Conservation (phyloP, 805 yeast species). For the Kuraishia capsulata region DNA sequence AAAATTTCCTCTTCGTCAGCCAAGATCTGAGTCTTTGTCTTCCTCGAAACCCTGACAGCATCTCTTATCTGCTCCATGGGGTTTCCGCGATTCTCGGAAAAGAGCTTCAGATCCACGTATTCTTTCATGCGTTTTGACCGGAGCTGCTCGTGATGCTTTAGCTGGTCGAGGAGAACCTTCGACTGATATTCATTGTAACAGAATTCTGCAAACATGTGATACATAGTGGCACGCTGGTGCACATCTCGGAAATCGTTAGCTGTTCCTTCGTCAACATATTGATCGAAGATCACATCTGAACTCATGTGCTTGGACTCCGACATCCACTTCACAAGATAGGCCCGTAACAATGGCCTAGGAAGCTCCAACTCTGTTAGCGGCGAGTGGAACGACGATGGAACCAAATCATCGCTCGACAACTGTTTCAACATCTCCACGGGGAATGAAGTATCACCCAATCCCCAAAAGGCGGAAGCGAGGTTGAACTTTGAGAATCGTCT, state of each 20-base stretch:
- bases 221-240: conserved; percentile 32
- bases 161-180: conserved; percentile 31
- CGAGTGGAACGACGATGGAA: too few species aligned
- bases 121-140: conserved; percentile 36
- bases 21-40: conserved; percentile 35
- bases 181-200: conserved; percentile 58
- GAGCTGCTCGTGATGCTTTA: conserved; percentile 29
- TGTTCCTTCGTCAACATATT: conserved; percentile 44
- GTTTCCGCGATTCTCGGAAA: conserved; percentile 29
- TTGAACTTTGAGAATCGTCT: conserved; percentile 28
- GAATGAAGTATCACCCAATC: conserved; percentile 40
- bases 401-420: not conserved
- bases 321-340: conserved; percentile 56
- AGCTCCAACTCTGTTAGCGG: conserved; percentile 13
- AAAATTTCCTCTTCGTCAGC: conserved; percentile 41
- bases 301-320: conserved; percentile 63
- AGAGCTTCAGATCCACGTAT: conserved; percentile 35
- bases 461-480: conserved; percentile 60
- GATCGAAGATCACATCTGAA: conserved; percentile 44
- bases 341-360: conserved; percentile 21
- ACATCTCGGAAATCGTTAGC: conserved; percentile 10
- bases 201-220: conserved; percentile 58
- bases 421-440: conserved; percentile 48
- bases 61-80: conserved; percentile 38
- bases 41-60: conserved; percentile 42